Conservation (phyloP, 2,329 filamentous ascomycete species). For the Malbranchea zuffiana region DNA sequence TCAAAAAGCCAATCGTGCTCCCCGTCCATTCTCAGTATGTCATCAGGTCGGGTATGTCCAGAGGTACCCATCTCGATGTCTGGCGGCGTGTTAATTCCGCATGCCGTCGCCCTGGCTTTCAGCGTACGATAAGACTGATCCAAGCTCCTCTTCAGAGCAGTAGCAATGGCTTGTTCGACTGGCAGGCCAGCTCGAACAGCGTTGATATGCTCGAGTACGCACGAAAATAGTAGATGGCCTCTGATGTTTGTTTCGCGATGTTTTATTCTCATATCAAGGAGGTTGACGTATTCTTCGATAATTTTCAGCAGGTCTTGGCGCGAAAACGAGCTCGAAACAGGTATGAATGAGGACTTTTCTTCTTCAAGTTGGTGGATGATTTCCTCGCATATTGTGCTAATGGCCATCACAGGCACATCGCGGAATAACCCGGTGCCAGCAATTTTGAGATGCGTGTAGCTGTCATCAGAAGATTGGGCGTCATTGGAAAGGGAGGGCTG, state of each 20-base stretch:
- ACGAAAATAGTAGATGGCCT: slow-evolving; percentile 7
- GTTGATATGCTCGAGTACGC: slow-evolving; percentile 12
- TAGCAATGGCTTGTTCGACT: slow-evolving; percentile 2
- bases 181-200: slow-evolving; percentile 7
- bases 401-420: slow-evolving; percentile 7
- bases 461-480: slow-evolving; percentile 2
- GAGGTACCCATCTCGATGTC: neutral
- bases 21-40: neutral
- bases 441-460: slow-evolving; percentile 6
- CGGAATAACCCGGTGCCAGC: slow-evolving; percentile 9
- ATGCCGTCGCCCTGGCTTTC: slow-evolving; percentile 1
- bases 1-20: neutral
- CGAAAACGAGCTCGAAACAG: slow-evolving; percentile 4
- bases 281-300: slow-evolving; percentile 7
- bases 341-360: slow-evolving; percentile 7
- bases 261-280: slow-evolving; percentile 7
- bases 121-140: slow-evolving; percentile 4
- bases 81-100: neutral
- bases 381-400: slow-evolving; percentile 10
- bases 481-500: neutral
- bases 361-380: slow-evolving; percentile 11
- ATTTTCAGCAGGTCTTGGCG: slow-evolving; percentile 7
- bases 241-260: slow-evolving; percentile 14
- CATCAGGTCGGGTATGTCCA: neutral
- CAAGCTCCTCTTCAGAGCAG: slow-evolving; percentile 3